phyloP scores from a whole-genome alignment of 2,329 filamentous ascomycete species.

The Fusarium falciforme region DNA sequence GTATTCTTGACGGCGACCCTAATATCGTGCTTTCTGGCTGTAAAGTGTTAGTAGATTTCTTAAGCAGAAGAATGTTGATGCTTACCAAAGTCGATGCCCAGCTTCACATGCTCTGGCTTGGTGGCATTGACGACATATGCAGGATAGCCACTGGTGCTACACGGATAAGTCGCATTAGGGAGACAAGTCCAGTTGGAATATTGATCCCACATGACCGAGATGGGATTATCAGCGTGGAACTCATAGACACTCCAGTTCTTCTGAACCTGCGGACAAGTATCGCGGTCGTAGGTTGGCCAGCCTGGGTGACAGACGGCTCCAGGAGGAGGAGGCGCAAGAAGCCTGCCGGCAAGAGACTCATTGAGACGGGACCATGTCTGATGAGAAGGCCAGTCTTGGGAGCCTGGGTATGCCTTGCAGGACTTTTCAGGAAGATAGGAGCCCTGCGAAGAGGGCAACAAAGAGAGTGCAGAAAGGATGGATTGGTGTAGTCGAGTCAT shows the following conservation, averaged over 20 bases:
- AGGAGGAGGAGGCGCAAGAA: conserved; percentile 56
- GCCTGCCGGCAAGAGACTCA: conserved; percentile 53
- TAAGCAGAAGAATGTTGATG: rapidly evolving
- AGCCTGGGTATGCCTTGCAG: conserved; percentile 62
- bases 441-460: neutral
- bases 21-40: conserved; percentile 56
- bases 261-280: conserved; percentile 44
- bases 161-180: conserved; percentile 52
- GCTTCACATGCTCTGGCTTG: conserved; percentile 47
- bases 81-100: conserved; percentile 57
- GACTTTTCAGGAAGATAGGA: neutral
- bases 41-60: rapidly evolving
- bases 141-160: conserved; percentile 48
- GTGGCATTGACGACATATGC: conserved; percentile 52
- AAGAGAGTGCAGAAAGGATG: conserved; percentile 5
- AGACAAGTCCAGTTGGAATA: conserved; percentile 64
- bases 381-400: conserved; percentile 59
- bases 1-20: conserved; percentile 56
- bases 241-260: conserved; percentile 45
- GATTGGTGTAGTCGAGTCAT: conserved; percentile 17
- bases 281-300: conserved; percentile 41
- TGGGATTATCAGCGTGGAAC: conserved; percentile 44
- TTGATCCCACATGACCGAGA: conserved; percentile 53
- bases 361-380: conserved; percentile 60
- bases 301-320: conserved; percentile 46